Percentiles rank a stretch among this genome's conserved stretches.
phyloP scores from a whole-genome alignment of 805 yeast species.

The Kazachstania bromeliacearum region DNA sequence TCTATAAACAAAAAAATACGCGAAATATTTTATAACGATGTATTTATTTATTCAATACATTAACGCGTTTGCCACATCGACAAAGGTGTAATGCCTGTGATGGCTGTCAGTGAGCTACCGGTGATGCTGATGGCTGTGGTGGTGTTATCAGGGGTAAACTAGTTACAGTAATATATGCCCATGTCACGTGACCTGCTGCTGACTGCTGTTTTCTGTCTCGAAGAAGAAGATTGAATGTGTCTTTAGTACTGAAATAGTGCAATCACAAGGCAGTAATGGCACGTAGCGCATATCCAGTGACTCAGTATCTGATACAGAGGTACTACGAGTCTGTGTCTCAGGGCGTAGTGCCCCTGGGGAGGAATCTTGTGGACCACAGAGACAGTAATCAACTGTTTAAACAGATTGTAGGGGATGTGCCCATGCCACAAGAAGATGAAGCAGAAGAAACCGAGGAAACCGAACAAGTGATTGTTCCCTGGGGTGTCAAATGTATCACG shows the following conservation, averaged over 20 bases:
- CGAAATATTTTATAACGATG: not conserved
- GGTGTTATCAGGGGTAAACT: no score
- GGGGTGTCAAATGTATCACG: not conserved
- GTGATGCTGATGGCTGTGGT: no score
- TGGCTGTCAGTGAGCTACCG: no score
- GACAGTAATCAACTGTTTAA: conserved; percentile 7
- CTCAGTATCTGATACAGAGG: conserved; percentile 11
- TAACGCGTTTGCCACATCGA: conserved; percentile 40
- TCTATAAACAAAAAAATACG: no score
- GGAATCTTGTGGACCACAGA: conserved; percentile 3
- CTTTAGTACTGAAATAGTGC: no score
- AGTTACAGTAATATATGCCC: no score
- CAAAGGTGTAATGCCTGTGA: no score
- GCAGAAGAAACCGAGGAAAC: not conserved
- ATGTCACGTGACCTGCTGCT: no score
- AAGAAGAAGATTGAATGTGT: no score
- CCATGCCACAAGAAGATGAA: not conserved
- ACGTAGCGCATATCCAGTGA: conserved; percentile 9
- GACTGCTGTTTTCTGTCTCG: no score
- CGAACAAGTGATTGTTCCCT: not conserved
- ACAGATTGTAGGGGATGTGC: not conserved
- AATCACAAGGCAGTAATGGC: no score
- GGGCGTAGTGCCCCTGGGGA: conserved; percentile 3
- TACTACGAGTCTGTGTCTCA: conserved; percentile 6
- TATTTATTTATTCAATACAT: conserved; percentile 1